Evolutionary conservation across 352 stramenopile species (phyloP), one percentile per base, ranked within the genome.

Genomic region (Pythium scleroteichum): DNA sequence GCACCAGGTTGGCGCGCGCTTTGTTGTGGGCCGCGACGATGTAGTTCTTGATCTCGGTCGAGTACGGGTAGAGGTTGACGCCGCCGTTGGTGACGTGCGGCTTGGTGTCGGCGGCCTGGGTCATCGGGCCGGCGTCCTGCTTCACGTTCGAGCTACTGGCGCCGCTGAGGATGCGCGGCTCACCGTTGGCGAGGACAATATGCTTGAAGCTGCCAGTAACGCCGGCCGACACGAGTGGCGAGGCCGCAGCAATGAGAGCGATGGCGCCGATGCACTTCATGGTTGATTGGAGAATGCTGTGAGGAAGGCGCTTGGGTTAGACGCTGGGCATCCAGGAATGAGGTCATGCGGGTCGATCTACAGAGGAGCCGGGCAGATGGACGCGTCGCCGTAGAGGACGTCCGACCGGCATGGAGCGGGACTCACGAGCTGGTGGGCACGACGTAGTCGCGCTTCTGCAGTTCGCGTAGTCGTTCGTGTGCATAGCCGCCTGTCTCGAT

Each of bases 11-110:
- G 0, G 66, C 66, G n/a, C 71, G 66, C 19, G 71, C 71, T 29
- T 53, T 64, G 63, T 78, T 78, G 63, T 78, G 71, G 16, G 53
- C 47, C 39, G 72, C 41, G 4, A 78, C 63, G 23, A 78, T 75
- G 57, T 71, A 78, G 42, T 72, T 55, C 13, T 60, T 54, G 41
- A 78, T 62, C 8, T 73, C 66, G 14, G 26, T 24, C 16, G 71
- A 56, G 63, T 78, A 78, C 4, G 71, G 63, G 33, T 64, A 65
- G 27, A 75, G 35, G 40, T 78, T 78, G 44, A 71, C 60, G 39
- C 71, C 71, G 26, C 71, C 66, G 39, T 75, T 78, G 59, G 23
- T 61, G 42, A 61, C 68, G 8, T 45, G 23, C 8, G 46, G 47
- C 20, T 33, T 24, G 27, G 53, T 47, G 57, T 41, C 32, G n/a